Evolutionary conservation across 768 basidiomycete genomes (phyloP).

Genomic region (Suillus variegatus): DNA sequence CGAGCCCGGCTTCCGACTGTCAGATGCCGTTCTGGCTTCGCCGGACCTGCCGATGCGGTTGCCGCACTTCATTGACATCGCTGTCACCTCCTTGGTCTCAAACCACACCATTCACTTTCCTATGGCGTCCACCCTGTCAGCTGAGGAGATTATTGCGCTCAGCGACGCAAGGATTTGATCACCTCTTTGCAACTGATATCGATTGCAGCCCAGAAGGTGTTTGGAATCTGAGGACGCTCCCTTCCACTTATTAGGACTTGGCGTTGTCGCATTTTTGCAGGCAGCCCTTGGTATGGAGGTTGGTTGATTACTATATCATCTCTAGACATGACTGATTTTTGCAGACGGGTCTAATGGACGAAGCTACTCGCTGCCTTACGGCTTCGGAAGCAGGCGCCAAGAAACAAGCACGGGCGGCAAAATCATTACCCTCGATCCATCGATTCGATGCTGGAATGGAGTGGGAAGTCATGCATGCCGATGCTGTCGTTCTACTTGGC

Average conservation of each 20-base stretch:
- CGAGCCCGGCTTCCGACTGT: constrained; percentile 4
- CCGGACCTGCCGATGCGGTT: neutral
- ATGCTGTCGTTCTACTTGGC: constrained; percentile 69
- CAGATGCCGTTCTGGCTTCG: neutral
- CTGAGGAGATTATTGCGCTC: constrained; percentile 25
- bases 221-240: constrained; percentile 48
- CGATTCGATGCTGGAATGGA: constrained; percentile 66
- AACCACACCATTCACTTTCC: neutral
- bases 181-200: constrained; percentile 70
- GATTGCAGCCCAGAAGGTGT: constrained; percentile 50
- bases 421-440: constrained; percentile 32
- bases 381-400: constrained; percentile 63
- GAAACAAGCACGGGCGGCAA: constrained; percentile 44
- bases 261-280: constrained; percentile 72
- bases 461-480: constrained; percentile 77
- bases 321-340: neutral
- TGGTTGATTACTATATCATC: neutral
- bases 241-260: constrained; percentile 72
- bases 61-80: neutral
- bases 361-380: constrained; percentile 57
- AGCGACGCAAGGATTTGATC: constrained; percentile 60
- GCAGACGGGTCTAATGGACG: constrained; percentile 61
- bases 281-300: constrained; percentile 85
- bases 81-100: neutral
- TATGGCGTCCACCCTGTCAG: neutral